Evolutionary conservation across 331 rosid genomes (phyloP).

Genomic region (Acacia concinna): DNA sequence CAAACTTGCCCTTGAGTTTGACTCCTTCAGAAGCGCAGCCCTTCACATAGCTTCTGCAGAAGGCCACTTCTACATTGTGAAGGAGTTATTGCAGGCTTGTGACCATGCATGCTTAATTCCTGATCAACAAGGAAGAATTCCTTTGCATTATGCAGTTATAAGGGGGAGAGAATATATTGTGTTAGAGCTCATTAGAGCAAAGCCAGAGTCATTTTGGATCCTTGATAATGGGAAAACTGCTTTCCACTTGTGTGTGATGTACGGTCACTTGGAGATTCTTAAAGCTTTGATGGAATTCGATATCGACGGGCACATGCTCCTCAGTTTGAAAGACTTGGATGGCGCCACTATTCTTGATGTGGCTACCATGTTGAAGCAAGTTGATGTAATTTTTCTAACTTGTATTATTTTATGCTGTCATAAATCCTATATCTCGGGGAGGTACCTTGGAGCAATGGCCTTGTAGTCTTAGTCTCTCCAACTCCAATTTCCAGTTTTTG

Average conservation of each 20-base stretch:
- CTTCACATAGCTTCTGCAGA: conserved; percentile 34
- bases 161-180: conserved; percentile 9
- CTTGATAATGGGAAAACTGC: not conserved
- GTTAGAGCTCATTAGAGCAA: not conserved
- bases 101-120: not conserved
- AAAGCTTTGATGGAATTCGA: not conserved
- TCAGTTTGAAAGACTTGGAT: not conserved
- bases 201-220: not conserved
- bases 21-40: conserved; percentile 9
- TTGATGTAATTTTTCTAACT: not conserved
- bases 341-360: not conserved
- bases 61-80: conserved; percentile 26
- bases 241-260: conserved; percentile 7
- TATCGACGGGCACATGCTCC: not conserved
- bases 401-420: no score
- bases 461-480: no score
- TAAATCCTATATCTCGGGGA: no score
- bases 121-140: conserved; percentile 23
- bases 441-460: no score
- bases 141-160: conserved; percentile 23
- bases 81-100: not conserved
- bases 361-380: not conserved
- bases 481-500: no score
- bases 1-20: conserved; percentile 15
- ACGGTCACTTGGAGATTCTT: not conserved